Evolutionary conservation across 306 rosid species (phyloP), one percentile per base, ranked within the genome.

Genomic region (Rosa lucieae): DNA sequence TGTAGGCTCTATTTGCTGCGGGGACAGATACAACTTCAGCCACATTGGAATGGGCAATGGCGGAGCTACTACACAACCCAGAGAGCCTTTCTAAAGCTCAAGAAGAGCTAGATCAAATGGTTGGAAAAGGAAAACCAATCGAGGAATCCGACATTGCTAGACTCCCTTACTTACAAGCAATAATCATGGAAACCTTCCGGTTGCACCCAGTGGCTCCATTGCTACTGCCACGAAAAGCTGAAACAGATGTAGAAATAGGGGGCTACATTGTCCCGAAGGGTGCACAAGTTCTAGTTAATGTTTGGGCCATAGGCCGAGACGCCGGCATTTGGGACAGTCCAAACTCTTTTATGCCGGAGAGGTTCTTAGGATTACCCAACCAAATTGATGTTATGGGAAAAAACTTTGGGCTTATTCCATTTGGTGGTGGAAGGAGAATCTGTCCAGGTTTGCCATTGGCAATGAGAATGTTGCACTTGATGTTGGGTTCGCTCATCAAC

Each of bases 391-490:
- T 51, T 3, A 58, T 15, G 21, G 85, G 85, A 4, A 42, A 67
- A 0, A 26, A 74, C 55, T 86, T 80, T 81, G 84, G 85, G 87
- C 76, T 89, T 2, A 17, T 70, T 32, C 89, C 90, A 1, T 89
- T 89, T 51, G 86, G 89, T 1, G 70, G 77, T 5, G 89, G 86
- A 20, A 42, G 89, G 14, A 70, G 89, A 55, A 86, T 77, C 17
- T 89, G 90, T n/a, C 87, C 87, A 8, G 92, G 90, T 5, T 66
- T 75, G 59, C 82, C 74, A 6, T 52, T 87, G 82, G 90, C 86
- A 0, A 65, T 18, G 44, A 46, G 87, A n/a, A 85, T 86, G 82
- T 8, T 86, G 75, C 81, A 79, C 61, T 44, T 84, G 86, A 77
- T 79, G 52, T 59, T 89, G 75, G 89, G 90, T 21, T 84, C 87